Conservation (phyloP, 257 asterid genomes). For the Forsythia suspensa region DNA sequence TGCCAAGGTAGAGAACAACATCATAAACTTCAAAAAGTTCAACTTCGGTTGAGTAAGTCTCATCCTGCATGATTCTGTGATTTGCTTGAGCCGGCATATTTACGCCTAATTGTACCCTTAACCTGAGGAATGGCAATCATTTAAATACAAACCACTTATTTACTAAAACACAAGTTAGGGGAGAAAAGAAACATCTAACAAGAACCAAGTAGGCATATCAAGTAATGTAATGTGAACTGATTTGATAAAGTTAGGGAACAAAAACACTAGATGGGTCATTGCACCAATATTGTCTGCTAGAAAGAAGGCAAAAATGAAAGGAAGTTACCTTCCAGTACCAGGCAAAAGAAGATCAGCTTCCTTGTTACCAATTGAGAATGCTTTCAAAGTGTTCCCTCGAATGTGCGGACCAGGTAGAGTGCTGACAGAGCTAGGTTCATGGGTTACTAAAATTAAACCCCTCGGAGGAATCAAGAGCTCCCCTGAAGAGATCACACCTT, state of each 20-base stretch:
- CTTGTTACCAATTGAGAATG: slow-evolving; percentile 46
- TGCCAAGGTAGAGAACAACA: slow-evolving; percentile 86
- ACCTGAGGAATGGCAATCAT: slow-evolving; percentile 42
- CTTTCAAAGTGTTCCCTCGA: slow-evolving; percentile 48
- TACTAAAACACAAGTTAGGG: neutral
- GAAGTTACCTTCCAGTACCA: slow-evolving; percentile 51
- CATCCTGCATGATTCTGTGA: slow-evolving; percentile 57
- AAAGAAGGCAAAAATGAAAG: slow-evolving; percentile 1
- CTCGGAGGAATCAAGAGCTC: slow-evolving; percentile 50
- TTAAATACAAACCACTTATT: neutral
- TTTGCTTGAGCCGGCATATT: slow-evolving; percentile 99
- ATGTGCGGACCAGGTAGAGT: slow-evolving; percentile 50
- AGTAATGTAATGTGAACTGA: neutral
- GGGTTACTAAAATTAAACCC: slow-evolving; percentile 52
- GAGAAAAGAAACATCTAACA: neutral
- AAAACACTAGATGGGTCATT: neutral
- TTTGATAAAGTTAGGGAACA: neutral
- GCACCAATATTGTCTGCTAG: too few species aligned
- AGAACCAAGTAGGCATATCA: neutral
- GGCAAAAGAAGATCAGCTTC: slow-evolving; percentile 60
- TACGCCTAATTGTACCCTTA: slow-evolving; percentile 93
- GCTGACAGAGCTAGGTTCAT: slow-evolving; percentile 47
- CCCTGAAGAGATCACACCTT: slow-evolving; percentile 38
- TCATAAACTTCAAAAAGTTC: slow-evolving; percentile 93
- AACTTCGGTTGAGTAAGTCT: slow-evolving; percentile 50